Percentiles rank a stretch among this genome's conserved stretches.
Conservation (phyloP, 371 early-diverging fungal genomes). For the Phascolomyces articulosus region DNA sequence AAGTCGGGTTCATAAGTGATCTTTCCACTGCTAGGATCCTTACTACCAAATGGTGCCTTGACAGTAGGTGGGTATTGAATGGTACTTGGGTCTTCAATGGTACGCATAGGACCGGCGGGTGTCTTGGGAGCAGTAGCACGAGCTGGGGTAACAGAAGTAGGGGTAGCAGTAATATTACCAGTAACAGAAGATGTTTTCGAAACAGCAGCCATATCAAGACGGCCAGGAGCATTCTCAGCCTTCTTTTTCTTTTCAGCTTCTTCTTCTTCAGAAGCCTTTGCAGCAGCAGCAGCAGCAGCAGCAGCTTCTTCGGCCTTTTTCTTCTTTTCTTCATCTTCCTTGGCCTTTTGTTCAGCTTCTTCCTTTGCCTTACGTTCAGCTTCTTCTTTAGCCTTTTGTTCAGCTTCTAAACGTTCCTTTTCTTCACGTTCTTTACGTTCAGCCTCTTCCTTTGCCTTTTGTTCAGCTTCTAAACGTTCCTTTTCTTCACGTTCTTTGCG, state of each 20-base stretch:
- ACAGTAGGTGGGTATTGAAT: conserved; percentile 49
- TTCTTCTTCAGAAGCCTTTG: conserved; percentile 11
- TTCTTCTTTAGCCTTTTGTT: conserved; percentile 46
- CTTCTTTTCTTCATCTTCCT: conserved; percentile 22
- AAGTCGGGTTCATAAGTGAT: conserved; percentile 74
- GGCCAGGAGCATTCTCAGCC: conserved; percentile 26
- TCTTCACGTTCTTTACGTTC: conserved; percentile 27
- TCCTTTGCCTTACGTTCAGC: conserved; percentile 40
- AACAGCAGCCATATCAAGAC: conserved; percentile 35
- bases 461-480: conserved; percentile 48
- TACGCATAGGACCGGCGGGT: conserved; percentile 29
- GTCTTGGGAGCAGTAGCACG: conserved; percentile 24
- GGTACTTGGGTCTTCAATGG: conserved; percentile 35
- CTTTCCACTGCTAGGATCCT: conserved; percentile 49
- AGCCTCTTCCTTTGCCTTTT: conserved; percentile 44
- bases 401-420: conserved; percentile 29
- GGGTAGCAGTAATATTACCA: neutral
- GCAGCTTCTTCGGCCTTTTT: conserved; percentile 32
- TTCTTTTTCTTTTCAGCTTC: conserved; percentile 38
- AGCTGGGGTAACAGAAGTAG: conserved; percentile 13
- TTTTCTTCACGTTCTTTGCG: conserved; percentile 50
- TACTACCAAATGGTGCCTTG: conserved; percentile 35
- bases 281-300: conserved; percentile 30
- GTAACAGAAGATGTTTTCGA: neutral
- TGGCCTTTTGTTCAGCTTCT: conserved; percentile 37